Conservation (phyloP, 805 yeast genomes). For the Candida schatavii region DNA sequence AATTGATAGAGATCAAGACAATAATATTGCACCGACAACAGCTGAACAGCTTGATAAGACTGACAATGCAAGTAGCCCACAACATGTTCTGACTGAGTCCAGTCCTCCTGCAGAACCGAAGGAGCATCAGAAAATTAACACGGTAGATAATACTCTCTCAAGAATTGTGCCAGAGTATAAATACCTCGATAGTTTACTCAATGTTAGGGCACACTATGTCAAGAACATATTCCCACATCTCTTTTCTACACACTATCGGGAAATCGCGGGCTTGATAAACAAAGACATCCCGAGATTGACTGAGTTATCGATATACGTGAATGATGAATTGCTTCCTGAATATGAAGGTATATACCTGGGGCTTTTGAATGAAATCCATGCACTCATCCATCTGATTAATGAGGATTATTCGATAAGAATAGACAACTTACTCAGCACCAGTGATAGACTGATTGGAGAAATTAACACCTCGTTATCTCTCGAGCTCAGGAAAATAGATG, state of each 20-base stretch:
- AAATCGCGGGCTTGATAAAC: conserved; percentile 10
- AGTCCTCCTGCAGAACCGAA: background rate
- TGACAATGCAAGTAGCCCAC: background rate
- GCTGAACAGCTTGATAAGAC: background rate
- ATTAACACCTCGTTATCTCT: conserved; percentile 68
- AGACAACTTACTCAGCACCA: conserved; percentile 58
- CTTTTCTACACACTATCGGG: conserved; percentile 11
- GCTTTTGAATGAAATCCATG: conserved; percentile 32
- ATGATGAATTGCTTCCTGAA: conserved; percentile 32
- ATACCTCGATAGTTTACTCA: conserved; percentile 15
- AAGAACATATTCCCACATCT: conserved; percentile 20
- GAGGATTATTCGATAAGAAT: conserved; percentile 50
- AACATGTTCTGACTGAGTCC: background rate
- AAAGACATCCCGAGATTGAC: conserved; percentile 4
- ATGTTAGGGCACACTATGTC: conserved; percentile 16
- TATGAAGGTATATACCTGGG: conserved; percentile 32
- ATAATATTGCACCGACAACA: background rate
- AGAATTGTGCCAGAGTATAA: conserved; percentile 9
- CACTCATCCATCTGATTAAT: conserved; percentile 34
- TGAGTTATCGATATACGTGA: conserved; percentile 19
- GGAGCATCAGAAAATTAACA: conserved; percentile 6
- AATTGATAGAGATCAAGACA: background rate
- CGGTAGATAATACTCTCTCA: conserved; percentile 5
- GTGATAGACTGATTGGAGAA: conserved; percentile 71
- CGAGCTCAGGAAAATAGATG: conserved; percentile 54